Evolutionary conservation across 2,329 filamentous ascomycete genomes (phyloP).

Genomic region (Penicillium expansum): DNA sequence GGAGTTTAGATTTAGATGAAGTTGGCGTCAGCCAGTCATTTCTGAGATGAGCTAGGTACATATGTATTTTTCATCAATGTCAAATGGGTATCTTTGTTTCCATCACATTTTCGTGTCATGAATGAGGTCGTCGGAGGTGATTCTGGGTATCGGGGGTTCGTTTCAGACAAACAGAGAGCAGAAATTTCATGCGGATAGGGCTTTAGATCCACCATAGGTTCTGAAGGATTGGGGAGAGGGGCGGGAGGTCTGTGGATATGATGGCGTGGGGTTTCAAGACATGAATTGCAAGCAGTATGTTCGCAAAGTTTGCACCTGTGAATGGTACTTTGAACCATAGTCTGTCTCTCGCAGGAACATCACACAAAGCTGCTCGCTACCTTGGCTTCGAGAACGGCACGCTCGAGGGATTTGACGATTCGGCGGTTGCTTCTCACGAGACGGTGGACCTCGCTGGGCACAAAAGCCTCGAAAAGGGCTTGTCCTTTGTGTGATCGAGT

Average conservation of each 20-base stretch:
- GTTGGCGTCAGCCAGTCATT: too few species aligned
- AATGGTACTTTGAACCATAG: conserved; percentile 39
- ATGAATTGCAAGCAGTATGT: conserved; percentile 54
- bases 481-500: neutral
- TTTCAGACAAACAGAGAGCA: conserved; percentile 29
- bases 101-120: neutral
- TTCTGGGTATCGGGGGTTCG: neutral
- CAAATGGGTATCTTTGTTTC: conserved; percentile 20
- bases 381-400: conserved; percentile 16
- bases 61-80: conserved; percentile 2
- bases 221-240: conserved; percentile 38
- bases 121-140: neutral
- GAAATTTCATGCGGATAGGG: conserved; percentile 42
- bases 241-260: conserved; percentile 32
- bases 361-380: conserved; percentile 41
- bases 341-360: conserved; percentile 57
- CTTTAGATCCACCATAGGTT: conserved; percentile 47
- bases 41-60: neutral
- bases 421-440: conserved; percentile 14
- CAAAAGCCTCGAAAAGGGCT: neutral
- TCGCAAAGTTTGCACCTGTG: conserved; percentile 51
- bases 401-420: conserved; percentile 6
- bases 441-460: conserved; percentile 6
- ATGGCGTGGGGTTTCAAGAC: conserved; percentile 55
- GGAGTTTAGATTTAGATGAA: neutral